phyloP scores from a whole-genome alignment of 306 rosid species.

The Lotus japonicus region DNA sequence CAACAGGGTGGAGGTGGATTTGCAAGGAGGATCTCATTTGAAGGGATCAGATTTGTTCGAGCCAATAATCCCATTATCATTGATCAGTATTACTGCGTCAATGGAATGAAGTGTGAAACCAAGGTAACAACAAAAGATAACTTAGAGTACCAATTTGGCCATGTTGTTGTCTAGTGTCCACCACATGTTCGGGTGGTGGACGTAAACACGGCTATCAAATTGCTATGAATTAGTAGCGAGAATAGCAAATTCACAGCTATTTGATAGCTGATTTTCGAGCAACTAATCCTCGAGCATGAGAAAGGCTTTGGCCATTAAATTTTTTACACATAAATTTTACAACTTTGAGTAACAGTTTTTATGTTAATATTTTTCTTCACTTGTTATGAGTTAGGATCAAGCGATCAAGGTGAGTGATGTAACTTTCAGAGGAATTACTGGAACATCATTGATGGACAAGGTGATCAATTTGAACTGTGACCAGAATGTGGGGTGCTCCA shows the following conservation, averaged over 20 bases:
- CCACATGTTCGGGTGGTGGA: too few species aligned
- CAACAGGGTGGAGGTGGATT: slow-evolving; percentile 48
- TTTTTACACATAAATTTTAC: too few species aligned
- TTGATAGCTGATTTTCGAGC: too few species aligned
- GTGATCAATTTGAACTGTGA: slow-evolving; percentile 42
- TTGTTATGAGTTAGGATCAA: slow-evolving; percentile 4
- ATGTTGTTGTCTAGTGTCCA: neutral
- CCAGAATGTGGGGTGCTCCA: slow-evolving; percentile 38
- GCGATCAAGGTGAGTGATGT: slow-evolving; percentile 41
- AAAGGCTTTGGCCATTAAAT: too few species aligned
- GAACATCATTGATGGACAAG: slow-evolving; percentile 33
- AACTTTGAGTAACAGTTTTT: neutral
- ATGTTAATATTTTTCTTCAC: neutral
- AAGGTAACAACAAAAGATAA: slow-evolving; percentile 23
- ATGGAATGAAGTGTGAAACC: slow-evolving; percentile 16
- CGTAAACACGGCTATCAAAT: too few species aligned
- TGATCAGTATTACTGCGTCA: slow-evolving; percentile 45
- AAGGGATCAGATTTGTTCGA: slow-evolving; percentile 30
- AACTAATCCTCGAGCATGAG: too few species aligned
- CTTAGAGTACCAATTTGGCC: neutral
- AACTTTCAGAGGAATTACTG: slow-evolving; percentile 30
- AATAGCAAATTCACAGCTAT: too few species aligned
- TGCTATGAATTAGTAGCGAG: too few species aligned
- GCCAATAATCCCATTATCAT: slow-evolving; percentile 43
- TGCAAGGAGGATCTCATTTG: slow-evolving; percentile 40